Base-by-base conservation (phyloP, 139 green algal species). In the Chlorella sp. region DNA sequence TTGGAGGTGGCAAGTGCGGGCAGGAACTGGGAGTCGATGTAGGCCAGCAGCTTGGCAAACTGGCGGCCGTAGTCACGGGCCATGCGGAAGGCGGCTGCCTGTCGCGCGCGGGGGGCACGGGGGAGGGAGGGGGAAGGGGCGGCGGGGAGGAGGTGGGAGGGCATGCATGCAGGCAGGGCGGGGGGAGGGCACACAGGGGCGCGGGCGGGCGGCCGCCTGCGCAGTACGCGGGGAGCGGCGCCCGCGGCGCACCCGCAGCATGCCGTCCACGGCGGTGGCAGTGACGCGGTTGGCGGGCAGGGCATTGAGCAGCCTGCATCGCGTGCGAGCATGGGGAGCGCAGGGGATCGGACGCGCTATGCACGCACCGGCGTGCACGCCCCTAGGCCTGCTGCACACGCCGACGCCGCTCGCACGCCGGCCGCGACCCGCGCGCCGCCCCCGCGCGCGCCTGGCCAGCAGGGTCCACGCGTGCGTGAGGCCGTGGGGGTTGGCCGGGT, bases 1-100 rank as follows among this genome's bases (percentile, higher is more conserved):
- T 67, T 71, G 14, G 42, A 50, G 35, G 71, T 43, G 9, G 29
- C 63, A 77, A 93, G 67, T 23, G 83, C 74, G 0, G 82, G 60
- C 60, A 93, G 74, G 79, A 84, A 93, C 5, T 83, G 56, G 15
- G 46, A 46, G 41, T 86, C 65, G 38, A 92, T 77, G 40, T 65
- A 82, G 61, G 69, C 68, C 29, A 93, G 77, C 76, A 92, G 70
- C 82, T 92, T 93, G 6, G 84, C 33, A 64, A 92, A 91, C 75
- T 93, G 88, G 33, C 69, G 46, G 6, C 76, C 69, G 73, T 86
- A 92, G 23, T 53, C 82, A 9, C 23, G 17, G 42, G 82, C 48
- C 86, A 94, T 62, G 25, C 68, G 36, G 66, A 76, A 93, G n/a
- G 86, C 90, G 1, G 87, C 89, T 8, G 77, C 67, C 6, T 82